Percentiles rank a stretch among this genome's conserved stretches.
phyloP scores from a whole-genome alignment of 345 rosid genomes.

The Pelargonium nanum region DNA sequence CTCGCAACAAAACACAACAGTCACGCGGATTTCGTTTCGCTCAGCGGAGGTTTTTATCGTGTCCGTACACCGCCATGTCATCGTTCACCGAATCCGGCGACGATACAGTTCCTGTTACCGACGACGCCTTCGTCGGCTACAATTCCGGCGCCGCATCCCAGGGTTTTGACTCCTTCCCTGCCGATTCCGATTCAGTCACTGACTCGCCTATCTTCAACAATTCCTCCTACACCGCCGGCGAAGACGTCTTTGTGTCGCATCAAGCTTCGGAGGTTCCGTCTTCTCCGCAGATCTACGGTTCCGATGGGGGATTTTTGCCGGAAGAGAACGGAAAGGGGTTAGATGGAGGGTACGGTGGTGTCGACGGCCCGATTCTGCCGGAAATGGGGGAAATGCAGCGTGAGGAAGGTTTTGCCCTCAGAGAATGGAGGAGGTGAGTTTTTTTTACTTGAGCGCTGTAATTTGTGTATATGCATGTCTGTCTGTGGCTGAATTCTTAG shows the following conservation, averaged over 20 bases:
- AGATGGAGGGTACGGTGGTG: constrained; percentile 29
- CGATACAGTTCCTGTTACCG: not conserved
- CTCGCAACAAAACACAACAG: too few species aligned
- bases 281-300: not conserved
- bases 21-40: not conserved
- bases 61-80: not conserved
- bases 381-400: constrained; percentile 44
- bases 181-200: constrained; percentile 11
- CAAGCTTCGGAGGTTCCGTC: not conserved
- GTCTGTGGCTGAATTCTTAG: not conserved
- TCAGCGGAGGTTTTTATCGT: not conserved
- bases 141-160: too few species aligned
- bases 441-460: not conserved
- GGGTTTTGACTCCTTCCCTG: too few species aligned
- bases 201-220: not conserved
- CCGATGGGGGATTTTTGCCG: constrained; percentile 25
- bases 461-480: constrained; percentile 8
- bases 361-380: constrained; percentile 49
- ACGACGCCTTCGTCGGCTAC: constrained; percentile 12
- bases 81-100: not conserved
- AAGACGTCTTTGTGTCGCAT: not conserved
- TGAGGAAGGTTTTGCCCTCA: constrained; percentile 52
- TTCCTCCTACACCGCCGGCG: not conserved
- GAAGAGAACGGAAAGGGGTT: constrained; percentile 27
- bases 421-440: constrained; percentile 83